These are phyloP conservation scores for Dactylonectria macrodidyma DNA, from an alignment of 2,329 filamentous ascomycete genomes.

Conservation along the genomic window DNA sequence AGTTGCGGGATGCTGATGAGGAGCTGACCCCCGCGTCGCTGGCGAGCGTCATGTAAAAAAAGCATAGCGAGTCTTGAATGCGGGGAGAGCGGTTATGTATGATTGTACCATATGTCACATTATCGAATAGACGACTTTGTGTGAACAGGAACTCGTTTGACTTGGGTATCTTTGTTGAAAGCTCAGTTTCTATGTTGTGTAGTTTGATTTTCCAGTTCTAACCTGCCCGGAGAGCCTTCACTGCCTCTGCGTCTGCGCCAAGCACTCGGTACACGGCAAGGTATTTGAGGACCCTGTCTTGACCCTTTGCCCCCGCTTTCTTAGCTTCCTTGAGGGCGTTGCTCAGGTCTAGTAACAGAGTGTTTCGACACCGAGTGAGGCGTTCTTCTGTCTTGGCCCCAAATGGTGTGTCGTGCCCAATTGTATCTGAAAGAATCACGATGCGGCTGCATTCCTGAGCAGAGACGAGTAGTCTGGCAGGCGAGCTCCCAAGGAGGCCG, in stretches of 20 bases:
- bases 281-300: conserved; percentile 64
- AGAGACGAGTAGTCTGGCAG: conserved; percentile 61
- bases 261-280: conserved; percentile 68
- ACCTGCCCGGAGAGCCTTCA: conserved; percentile 63
- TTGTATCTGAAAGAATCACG: conserved; percentile 57
- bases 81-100: conserved; percentile 42
- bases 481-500: conserved; percentile 61
- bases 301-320: conserved; percentile 59
- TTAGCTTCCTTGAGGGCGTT: conserved; percentile 63
- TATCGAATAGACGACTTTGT: conserved; percentile 43
- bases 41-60: conserved; percentile 66
- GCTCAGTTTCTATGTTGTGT: conserved; percentile 43
- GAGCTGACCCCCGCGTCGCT: conserved; percentile 68
- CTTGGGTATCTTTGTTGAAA: conserved; percentile 51
- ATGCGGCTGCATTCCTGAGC: conserved; percentile 63
- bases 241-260: conserved; percentile 66
- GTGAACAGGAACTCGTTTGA: conserved; percentile 24
- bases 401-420: conserved; percentile 65
- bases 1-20: conserved; percentile 76
- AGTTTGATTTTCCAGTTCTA: conserved; percentile 34
- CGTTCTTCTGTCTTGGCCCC: conserved; percentile 68
- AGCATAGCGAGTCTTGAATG: conserved; percentile 18
- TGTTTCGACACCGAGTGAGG: conserved; percentile 68
- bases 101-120: conserved; percentile 58
- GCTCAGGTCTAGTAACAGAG: conserved; percentile 68